These are phyloP conservation scores for Medicago ruthenica DNA, from an alignment of 306 rosid species.

Conservation along the genomic window DNA sequence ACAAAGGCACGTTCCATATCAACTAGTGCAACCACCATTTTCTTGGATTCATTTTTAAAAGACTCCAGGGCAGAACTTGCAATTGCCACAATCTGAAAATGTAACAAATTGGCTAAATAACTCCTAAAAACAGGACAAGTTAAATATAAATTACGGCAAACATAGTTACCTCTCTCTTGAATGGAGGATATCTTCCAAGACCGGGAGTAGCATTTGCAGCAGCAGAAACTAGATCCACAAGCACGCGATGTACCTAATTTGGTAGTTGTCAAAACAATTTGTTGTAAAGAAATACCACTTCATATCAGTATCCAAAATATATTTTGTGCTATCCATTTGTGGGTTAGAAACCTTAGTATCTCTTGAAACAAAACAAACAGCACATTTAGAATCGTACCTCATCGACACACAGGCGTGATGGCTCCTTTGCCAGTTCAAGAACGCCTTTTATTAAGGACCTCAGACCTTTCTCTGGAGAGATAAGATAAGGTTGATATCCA, in stretches of 20 bases:
- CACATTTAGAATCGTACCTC: constrained; percentile 68
- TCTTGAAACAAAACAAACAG: constrained; percentile 20
- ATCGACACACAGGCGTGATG: constrained; percentile 93
- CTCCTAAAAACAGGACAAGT: constrained; percentile 8
- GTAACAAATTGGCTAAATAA: constrained; percentile 36
- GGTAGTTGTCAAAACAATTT: constrained; percentile 29
- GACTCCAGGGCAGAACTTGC: constrained; percentile 86
- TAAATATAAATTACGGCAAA: constrained; percentile 17
- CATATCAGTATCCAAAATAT: neutral
- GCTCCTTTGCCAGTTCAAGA: constrained; percentile 96
- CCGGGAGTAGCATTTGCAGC: constrained; percentile 97
- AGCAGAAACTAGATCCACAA: constrained; percentile 88
- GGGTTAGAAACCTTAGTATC: constrained; percentile 35
- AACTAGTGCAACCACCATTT: constrained; percentile 94
- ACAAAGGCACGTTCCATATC: constrained; percentile 99
- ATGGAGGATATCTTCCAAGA: constrained; percentile 98
- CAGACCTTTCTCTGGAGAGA: constrained; percentile 98
- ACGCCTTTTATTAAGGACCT: constrained; percentile 97
- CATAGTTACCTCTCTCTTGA: constrained; percentile 87
- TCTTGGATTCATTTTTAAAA: constrained; percentile 88
- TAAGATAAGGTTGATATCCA: constrained; percentile 99
- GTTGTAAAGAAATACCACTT: neutral
- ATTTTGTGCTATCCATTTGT: constrained; percentile 19
- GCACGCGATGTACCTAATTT: constrained; percentile 85
- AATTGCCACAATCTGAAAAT: constrained; percentile 81